A percentile compares a stretch with the other conserved stretches of the same genome.
phyloP scores from a whole-genome alignment of 2,329 filamentous ascomycete species.

The Ophioceras dolichostomum region DNA sequence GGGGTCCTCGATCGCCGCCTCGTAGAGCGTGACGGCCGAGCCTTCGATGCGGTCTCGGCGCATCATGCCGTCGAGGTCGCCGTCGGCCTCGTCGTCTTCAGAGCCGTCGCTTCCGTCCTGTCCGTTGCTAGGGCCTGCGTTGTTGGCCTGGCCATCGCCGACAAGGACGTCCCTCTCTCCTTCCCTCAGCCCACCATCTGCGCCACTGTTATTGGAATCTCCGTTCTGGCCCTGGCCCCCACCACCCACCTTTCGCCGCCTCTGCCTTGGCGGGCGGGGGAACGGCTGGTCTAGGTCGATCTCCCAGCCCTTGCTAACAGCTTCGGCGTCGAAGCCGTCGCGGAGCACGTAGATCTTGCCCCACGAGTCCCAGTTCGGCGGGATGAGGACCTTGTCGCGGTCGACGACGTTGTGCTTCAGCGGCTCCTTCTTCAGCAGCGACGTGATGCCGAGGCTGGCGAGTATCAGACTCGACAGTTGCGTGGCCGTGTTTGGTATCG shows the following conservation, averaged over 20 bases:
- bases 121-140: conserved; percentile 5
- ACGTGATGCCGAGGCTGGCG: conserved; percentile 76
- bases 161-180: too few relatives aligned
- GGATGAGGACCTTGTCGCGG: conserved; percentile 86
- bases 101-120: conserved; percentile 4
- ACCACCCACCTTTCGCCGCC: background rate
- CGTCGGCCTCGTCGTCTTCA: conserved; percentile 15
- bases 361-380: conserved; percentile 97
- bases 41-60: conserved; percentile 31
- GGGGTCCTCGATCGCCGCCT: conserved; percentile 67
- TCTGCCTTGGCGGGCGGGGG: conserved; percentile 12
- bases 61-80: conserved; percentile 10
- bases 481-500: conserved; percentile 61
- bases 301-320: conserved; percentile 73
- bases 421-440: conserved; percentile 63
- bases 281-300: conserved; percentile 59
- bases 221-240: background rate
- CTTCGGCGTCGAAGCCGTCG: conserved; percentile 86
- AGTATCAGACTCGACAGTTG: conserved; percentile 72
- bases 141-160: conserved; percentile 11
- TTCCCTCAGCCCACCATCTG: background rate
- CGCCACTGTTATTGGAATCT: background rate
- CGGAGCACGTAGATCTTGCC: conserved; percentile 88
- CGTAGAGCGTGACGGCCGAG: conserved; percentile 60
- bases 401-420: conserved; percentile 88